Evolutionary conservation across 495 filamentous ascomycete species (phyloP), one percentile per base, ranked within the genome.

Genomic region (Lophium mytilinum): DNA sequence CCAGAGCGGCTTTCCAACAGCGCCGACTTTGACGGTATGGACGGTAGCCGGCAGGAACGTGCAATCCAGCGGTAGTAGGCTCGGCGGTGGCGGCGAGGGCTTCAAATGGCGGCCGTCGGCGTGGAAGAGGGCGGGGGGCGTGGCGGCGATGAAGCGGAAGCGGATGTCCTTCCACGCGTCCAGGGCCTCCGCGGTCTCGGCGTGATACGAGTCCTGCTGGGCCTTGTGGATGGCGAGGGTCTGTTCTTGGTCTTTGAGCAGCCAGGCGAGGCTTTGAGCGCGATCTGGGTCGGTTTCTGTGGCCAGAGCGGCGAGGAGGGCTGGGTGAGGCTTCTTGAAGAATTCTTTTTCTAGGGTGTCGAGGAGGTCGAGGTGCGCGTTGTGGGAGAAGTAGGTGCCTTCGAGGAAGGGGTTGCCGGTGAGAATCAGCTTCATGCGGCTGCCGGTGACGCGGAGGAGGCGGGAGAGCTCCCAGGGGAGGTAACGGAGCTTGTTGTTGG

Each of bases 401-500:
- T 63, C 30, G 18, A 69, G 14, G 30, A 83, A 71, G 7, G 78
- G 75, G 55, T 83, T 83, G 0, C 78, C 77, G 9, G 66, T 70
- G 7, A 75, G 67, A 3, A 57, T 73, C n/a, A 83, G 62, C 39
- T 73, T 72, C 41, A 71, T 73, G 36, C 78, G 52, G 35, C 74
- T 59, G 40, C 56, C 73, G 7, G 69, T 70, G 15, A 72, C 68
- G 34, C 72, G 69, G 39, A 90, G 68, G 2, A 90, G 69, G 50
- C 74, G 71, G 1, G 90, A 72, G 0, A 92, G 67, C 62, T 91
- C 88, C 68, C 76, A 86, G 0, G 89, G 89, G 6, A 95, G 78
- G 52, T 70, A 81, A 5, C 72, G 72, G 9, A 95, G 75, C n/a
- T 69, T 63, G 60, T 93, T 93, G 43, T 85, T 76, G 6, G 84